A percentile compares a stretch with the other conserved stretches of the same genome.
Evolutionary conservation across 257 asterid species (phyloP).

Genomic region (Avicennia marina): DNA sequence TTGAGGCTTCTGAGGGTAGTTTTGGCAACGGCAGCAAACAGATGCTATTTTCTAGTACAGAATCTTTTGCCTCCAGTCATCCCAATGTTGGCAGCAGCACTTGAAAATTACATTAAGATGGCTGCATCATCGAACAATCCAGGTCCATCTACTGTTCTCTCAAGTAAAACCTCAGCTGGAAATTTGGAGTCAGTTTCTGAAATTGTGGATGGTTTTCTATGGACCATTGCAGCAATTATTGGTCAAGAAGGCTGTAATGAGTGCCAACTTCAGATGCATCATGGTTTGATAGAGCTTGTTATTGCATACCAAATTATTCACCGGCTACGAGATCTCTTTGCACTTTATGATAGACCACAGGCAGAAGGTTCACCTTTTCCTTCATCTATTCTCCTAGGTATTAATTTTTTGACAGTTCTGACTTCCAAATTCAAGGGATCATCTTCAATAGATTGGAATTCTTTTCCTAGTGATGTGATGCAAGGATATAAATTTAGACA

Average conservation of each 20-base stretch:
- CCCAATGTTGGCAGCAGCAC: constrained; percentile 94
- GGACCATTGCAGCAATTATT: constrained; percentile 70
- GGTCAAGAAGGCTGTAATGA: constrained; percentile 63
- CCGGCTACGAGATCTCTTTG: constrained; percentile 88
- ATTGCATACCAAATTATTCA: constrained; percentile 89
- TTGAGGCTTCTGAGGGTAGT: constrained; percentile 78
- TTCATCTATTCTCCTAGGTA: constrained; percentile 78
- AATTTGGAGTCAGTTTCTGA: constrained; percentile 68
- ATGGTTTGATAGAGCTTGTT: constrained; percentile 86
- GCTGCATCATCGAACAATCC: constrained; percentile 75
- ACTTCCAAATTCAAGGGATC: constrained; percentile 75
- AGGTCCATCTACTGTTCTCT: constrained; percentile 43
- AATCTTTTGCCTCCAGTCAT: constrained; percentile 92
- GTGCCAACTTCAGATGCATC: constrained; percentile 73
- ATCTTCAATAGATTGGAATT: constrained; percentile 69
- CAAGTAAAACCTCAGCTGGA: constrained; percentile 57
- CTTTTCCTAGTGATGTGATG: constrained; percentile 36
- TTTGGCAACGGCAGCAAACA: constrained; percentile 54
- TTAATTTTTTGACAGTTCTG: constrained; percentile 68
- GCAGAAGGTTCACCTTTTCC: constrained; percentile 98
- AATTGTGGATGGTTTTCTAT: constrained; percentile 75
- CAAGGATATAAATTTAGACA: constrained; percentile 23
- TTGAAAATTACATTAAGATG: constrained; percentile 85
- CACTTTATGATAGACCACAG: constrained; percentile 96
- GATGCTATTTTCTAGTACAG: constrained; percentile 88